These are phyloP conservation scores for Pezicula neosporulosa DNA, from an alignment of 2,329 filamentous ascomycete species.

Conservation along the genomic window DNA sequence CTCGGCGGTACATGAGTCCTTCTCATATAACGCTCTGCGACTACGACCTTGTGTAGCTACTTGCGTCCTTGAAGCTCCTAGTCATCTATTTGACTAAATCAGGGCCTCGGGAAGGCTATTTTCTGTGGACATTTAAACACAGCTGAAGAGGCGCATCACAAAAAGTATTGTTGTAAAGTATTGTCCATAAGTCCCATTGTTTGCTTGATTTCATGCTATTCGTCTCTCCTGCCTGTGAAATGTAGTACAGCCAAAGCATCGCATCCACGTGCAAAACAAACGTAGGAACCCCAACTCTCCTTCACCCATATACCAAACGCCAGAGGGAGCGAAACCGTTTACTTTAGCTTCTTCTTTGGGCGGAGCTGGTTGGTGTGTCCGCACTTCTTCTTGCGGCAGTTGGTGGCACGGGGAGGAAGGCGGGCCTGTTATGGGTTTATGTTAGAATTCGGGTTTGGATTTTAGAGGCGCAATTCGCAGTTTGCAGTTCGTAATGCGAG, in stretches of 20 bases:
- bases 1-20: too few relatives aligned
- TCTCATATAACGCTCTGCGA: too few relatives aligned
- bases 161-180: background rate
- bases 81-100: too few relatives aligned
- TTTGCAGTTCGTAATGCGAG: too few relatives aligned
- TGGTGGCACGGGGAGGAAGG: slow-evolving; percentile 96
- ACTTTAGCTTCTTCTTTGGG: slow-evolving; percentile 99
- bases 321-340: slow-evolving; percentile 45
- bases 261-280: slow-evolving; percentile 18
- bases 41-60: too few relatives aligned
- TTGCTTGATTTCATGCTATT: slow-evolving; percentile 6
- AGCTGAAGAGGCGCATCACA: too few relatives aligned
- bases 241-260: slow-evolving; percentile 19
- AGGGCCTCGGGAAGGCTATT: too few relatives aligned
- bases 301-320: slow-evolving; percentile 21
- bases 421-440: slow-evolving; percentile 49
- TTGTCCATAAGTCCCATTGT: slow-evolving; percentile 15
- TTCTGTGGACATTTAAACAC: background rate
- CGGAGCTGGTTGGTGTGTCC: slow-evolving; percentile 99
- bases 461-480: background rate
- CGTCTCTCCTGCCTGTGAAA: slow-evolving; percentile 17
- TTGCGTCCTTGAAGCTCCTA: too few relatives aligned
- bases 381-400: slow-evolving; percentile 99
- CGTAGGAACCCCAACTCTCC: slow-evolving; percentile 9
- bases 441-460: slow-evolving; percentile 17